phyloP scores from a whole-genome alignment of 495 filamentous ascomycete species.

The Thermochaetoides thermophila region DNA sequence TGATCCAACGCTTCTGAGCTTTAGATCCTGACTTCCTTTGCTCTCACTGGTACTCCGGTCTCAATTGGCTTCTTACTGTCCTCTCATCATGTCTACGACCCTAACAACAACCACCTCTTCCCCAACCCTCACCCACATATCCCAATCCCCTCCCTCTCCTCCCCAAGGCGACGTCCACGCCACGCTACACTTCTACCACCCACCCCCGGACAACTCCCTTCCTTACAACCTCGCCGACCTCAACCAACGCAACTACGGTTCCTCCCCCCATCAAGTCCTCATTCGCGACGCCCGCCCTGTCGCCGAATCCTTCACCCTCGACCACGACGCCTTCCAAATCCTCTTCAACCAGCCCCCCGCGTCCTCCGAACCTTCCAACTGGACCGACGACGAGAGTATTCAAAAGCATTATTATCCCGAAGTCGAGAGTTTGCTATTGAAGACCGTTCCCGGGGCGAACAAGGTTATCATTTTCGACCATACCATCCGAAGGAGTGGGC shows the following conservation, averaged over 20 bases:
- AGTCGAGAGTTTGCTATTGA: slow-evolving; percentile 49
- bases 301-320: slow-evolving; percentile 51
- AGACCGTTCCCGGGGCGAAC: slow-evolving; percentile 43
- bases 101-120: slow-evolving; percentile 17
- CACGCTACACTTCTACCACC: slow-evolving; percentile 51
- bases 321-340: slow-evolving; percentile 58
- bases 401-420: slow-evolving; percentile 67
- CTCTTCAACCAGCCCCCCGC: slow-evolving; percentile 35
- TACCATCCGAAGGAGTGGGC: slow-evolving; percentile 67
- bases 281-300: slow-evolving; percentile 38
- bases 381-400: slow-evolving; percentile 49
- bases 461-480: slow-evolving; percentile 71
- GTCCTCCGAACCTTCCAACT: slow-evolving; percentile 38
- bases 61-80: no score
- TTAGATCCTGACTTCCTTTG: no score
- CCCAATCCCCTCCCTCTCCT: slow-evolving; percentile 26
- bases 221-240: slow-evolving; percentile 61
- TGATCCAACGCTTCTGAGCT: no score
- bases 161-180: slow-evolving; percentile 51
- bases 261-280: slow-evolving; percentile 25
- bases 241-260: slow-evolving; percentile 46
- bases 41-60: no score
- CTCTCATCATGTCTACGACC: not conserved
- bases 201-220: slow-evolving; percentile 44
- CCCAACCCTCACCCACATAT: slow-evolving; percentile 3